These are phyloP conservation scores for Malassezia equina DNA, from an alignment of 1,284 basidiomycete species.

Conservation along the genomic window DNA sequence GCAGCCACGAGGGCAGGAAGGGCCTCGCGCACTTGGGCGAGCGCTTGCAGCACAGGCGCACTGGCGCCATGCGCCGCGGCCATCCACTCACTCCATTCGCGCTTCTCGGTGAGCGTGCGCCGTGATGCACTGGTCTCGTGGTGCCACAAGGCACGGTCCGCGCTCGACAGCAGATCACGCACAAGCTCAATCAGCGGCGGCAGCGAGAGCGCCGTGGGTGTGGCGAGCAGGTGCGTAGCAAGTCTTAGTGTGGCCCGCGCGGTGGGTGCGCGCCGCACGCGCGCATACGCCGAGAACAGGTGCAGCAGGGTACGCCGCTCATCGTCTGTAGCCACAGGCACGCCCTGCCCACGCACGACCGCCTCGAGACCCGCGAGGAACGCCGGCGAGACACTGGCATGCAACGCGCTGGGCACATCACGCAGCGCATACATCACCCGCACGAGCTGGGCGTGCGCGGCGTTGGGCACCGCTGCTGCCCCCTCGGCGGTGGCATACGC, in stretches of 20 bases:
- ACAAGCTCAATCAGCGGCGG: slow-evolving; percentile 67
- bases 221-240: slow-evolving; percentile 47
- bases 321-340: slow-evolving; percentile 61
- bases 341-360: slow-evolving; percentile 59
- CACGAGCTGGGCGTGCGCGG: slow-evolving; percentile 78
- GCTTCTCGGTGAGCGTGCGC: slow-evolving; percentile 43
- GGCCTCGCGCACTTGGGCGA: slow-evolving; percentile 49
- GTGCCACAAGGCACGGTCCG: slow-evolving; percentile 31
- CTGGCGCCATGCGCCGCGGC: slow-evolving; percentile 57
- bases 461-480: slow-evolving; percentile 21
- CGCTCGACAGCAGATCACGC: slow-evolving; percentile 64
- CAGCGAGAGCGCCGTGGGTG: slow-evolving; percentile 64
- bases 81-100: slow-evolving; percentile 41
- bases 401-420: slow-evolving; percentile 63
- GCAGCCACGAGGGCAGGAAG: slow-evolving; percentile 29
- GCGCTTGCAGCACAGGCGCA: slow-evolving; percentile 66
- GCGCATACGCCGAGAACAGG: slow-evolving; percentile 63
- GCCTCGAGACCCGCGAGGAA: slow-evolving; percentile 71
- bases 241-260: slow-evolving; percentile 67
- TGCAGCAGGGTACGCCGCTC: slow-evolving; percentile 92
- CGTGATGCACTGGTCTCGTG: slow-evolving; percentile 16
- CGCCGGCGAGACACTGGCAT: slow-evolving; percentile 80
- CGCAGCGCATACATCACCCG: slow-evolving; percentile 81
- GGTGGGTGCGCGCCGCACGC: slow-evolving; percentile 76
- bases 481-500: background rate